These are phyloP conservation scores for Cystoderma amianthinum DNA, from an alignment of 768 basidiomycete genomes.

Conservation along the genomic window DNA sequence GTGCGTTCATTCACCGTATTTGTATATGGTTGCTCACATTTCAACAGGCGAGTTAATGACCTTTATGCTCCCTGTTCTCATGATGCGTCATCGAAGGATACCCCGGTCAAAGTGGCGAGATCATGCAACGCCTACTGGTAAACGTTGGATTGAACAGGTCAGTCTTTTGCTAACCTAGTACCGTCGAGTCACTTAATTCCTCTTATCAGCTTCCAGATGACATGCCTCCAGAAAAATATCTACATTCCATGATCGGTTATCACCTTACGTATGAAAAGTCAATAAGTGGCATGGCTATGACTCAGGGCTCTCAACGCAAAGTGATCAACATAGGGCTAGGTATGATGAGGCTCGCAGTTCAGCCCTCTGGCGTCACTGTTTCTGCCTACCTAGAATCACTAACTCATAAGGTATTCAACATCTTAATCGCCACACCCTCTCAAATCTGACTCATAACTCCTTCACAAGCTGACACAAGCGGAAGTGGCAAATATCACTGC, in stretches of 20 bases:
- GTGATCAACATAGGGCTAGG: constrained; percentile 83
- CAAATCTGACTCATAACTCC: not conserved
- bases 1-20: constrained; percentile 32
- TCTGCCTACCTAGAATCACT: constrained; percentile 64
- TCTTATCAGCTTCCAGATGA: constrained; percentile 42
- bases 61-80: constrained; percentile 70
- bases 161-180: constrained; percentile 5
- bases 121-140: constrained; percentile 50
- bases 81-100: constrained; percentile 82
- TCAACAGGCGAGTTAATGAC: constrained; percentile 60
- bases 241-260: constrained; percentile 76
- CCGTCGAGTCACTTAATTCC: not conserved
- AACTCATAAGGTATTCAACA: constrained; percentile 56
- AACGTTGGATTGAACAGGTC: constrained; percentile 85
- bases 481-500: constrained; percentile 46
- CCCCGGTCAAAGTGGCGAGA: constrained; percentile 72
- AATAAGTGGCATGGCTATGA: constrained; percentile 80
- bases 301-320: constrained; percentile 66
- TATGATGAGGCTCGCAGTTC: constrained; percentile 58
- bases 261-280: constrained; percentile 64
- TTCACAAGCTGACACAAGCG: constrained; percentile 12
- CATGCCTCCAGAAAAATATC: constrained; percentile 56
- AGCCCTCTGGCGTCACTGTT: constrained; percentile 53
- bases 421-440: too few species aligned
- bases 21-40: not conserved